phyloP scores from a whole-genome alignment of 805 yeast genomes.

The Spathaspora hagerdaliae region DNA sequence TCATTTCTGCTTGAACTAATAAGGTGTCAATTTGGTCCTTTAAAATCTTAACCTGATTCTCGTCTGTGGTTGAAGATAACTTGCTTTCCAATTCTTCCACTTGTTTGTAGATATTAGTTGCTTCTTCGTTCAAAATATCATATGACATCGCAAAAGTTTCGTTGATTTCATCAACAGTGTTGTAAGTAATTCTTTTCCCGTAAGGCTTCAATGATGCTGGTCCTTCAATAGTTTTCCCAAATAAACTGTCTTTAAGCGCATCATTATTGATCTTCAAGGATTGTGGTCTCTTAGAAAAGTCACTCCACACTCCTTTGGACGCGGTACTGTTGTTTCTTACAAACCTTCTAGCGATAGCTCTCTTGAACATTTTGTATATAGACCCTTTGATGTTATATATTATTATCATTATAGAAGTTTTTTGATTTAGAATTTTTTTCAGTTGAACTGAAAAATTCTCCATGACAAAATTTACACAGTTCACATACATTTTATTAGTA shows the following conservation, averaged over 20 bases:
- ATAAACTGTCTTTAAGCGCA: slow-evolving; percentile 17
- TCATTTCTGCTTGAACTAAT: slow-evolving; percentile 58
- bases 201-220: slow-evolving; percentile 49
- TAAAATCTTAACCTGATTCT: slow-evolving; percentile 7
- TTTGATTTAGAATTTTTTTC: neutral
- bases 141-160: slow-evolving; percentile 72
- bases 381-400: neutral
- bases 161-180: slow-evolving; percentile 64
- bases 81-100: slow-evolving; percentile 32
- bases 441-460: neutral
- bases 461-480: neutral
- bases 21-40: slow-evolving; percentile 21
- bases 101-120: slow-evolving; percentile 34
- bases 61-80: slow-evolving; percentile 16
- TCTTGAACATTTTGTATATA: neutral
- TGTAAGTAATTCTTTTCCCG: slow-evolving; percentile 48
- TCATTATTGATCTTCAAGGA: slow-evolving; percentile 21
- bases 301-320: slow-evolving; percentile 26
- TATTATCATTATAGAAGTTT: too few relatives aligned
- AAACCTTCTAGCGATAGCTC: neutral
- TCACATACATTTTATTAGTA: neutral
- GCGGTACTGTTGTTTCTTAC: slow-evolving; percentile 1
- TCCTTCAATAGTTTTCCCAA: slow-evolving; percentile 32
- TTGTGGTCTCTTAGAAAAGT: slow-evolving; percentile 25
- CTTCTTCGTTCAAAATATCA: slow-evolving; percentile 50